These are phyloP conservation scores for Leishmania martiniquensis DNA, from an alignment of 208 protist genomes.

Conservation along the genomic window DNA sequence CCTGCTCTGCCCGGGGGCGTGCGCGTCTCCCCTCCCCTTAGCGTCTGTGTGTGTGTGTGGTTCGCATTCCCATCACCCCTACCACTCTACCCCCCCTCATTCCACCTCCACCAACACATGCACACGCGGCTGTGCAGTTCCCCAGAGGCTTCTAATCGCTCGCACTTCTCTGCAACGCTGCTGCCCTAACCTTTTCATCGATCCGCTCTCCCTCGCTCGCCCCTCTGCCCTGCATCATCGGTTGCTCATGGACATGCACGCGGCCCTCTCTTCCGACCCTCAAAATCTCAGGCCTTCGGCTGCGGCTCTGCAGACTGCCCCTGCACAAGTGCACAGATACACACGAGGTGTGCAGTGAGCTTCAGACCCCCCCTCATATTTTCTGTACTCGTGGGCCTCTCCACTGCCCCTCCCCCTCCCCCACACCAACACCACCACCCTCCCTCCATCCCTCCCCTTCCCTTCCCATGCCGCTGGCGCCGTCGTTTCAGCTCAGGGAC, in stretches of 20 bases:
- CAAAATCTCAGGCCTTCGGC: neutral
- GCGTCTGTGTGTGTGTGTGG: neutral
- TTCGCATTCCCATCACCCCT: too few species aligned
- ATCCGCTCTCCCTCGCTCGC: neutral
- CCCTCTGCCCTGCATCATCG: neutral
- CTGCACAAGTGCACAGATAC: neutral
- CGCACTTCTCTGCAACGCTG: neutral
- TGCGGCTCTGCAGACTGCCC: neutral
- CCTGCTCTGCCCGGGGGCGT: neutral
- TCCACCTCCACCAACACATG: neutral
- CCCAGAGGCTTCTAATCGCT: neutral
- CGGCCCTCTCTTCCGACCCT: neutral
- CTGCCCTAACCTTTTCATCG: too few species aligned
- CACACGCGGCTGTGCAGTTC: neutral
- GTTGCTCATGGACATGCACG: neutral
- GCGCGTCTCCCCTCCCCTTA: neutral
- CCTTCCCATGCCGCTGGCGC: neutral
- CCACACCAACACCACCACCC: neutral
- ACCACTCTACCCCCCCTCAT: neutral
- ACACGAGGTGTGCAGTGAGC: neutral
- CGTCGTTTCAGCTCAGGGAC: slow-evolving; percentile 23
- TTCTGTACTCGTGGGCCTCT: too few species aligned
- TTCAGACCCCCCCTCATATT: neutral
- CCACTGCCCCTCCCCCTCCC: neutral
- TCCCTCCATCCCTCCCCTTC: neutral